These are phyloP conservation scores for Marchantia paleacea DNA, from an alignment of 225 moss, liverwort and hornwort genomes.

Conservation along the genomic window DNA sequence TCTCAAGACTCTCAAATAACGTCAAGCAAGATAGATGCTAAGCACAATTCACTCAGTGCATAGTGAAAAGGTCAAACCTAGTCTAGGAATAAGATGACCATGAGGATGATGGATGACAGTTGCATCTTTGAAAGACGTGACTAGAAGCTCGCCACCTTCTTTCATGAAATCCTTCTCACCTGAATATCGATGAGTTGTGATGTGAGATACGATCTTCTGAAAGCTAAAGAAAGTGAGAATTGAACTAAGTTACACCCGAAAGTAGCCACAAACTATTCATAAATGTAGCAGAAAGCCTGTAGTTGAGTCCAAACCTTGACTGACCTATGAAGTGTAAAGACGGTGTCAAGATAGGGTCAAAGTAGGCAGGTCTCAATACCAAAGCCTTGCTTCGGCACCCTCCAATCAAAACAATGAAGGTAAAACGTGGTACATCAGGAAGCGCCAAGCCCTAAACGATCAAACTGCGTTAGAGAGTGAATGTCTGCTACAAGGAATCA, in stretches of 20 bases:
- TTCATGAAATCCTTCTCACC: conserved; percentile 69
- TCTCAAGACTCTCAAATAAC: background rate
- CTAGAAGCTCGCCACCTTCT: conserved; percentile 37
- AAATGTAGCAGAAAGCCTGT: background rate
- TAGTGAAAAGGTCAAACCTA: conserved; percentile 44
- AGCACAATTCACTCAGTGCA: background rate
- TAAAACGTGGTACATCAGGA: conserved; percentile 48
- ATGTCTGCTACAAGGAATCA: background rate
- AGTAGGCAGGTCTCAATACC: conserved; percentile 50
- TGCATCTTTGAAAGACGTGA: conserved; percentile 48
- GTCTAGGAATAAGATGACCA: conserved; percentile 70
- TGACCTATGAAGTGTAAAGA: conserved; percentile 65
- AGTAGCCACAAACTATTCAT: background rate
- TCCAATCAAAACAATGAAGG: conserved; percentile 53
- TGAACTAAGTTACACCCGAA: too few species aligned
- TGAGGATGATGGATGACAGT: conserved; percentile 54
- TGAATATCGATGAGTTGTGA: conserved; percentile 8
- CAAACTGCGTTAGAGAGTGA: background rate
- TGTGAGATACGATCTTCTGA: background rate
- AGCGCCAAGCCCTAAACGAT: conserved; percentile 55
- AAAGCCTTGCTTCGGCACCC: conserved; percentile 50
- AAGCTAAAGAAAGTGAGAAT: background rate
- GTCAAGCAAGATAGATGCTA: background rate
- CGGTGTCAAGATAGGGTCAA: conserved; percentile 54
- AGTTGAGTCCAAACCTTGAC: background rate